Conservation (phyloP, 805 yeast species). For the Metschnikowia amazonensis region DNA sequence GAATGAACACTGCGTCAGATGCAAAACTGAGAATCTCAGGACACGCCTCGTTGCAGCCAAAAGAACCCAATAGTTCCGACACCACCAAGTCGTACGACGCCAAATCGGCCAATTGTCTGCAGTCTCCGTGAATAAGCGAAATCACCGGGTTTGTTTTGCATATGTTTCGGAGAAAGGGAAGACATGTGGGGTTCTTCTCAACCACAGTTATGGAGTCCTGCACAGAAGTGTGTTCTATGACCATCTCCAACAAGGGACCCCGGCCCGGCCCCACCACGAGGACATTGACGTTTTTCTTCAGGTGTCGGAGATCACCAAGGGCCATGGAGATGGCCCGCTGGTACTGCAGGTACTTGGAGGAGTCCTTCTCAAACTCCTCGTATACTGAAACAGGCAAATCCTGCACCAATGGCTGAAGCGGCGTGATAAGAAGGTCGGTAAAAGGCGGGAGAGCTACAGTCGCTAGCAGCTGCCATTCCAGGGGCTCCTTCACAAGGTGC, state of each 20-base stretch:
- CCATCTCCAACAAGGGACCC: conserved; percentile 68
- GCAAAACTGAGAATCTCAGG: conserved; percentile 67
- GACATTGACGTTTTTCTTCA: conserved; percentile 22
- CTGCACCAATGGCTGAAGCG: conserved; percentile 68
- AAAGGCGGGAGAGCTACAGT: not conserved
- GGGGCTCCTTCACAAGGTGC: not conserved
- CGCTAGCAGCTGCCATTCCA: conserved; percentile 5
- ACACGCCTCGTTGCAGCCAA: conserved; percentile 86
- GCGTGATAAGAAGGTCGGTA: conserved; percentile 34
- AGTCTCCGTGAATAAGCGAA: conserved; percentile 53
- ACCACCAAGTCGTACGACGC: conserved; percentile 52
- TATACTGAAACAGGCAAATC: conserved; percentile 60
- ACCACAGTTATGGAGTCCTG: conserved; percentile 42
- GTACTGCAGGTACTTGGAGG: conserved; percentile 64
- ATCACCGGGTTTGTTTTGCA: conserved; percentile 41
- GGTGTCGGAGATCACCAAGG: conserved; percentile 24
- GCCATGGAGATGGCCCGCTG: conserved; percentile 61
- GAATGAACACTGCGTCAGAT: conserved; percentile 39
- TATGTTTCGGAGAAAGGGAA: conserved; percentile 44
- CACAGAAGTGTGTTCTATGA: conserved; percentile 14
- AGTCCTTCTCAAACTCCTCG: conserved; percentile 67
- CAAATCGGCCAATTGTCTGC: conserved; percentile 35
- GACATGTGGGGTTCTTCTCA: conserved; percentile 69
- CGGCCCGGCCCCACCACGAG: conserved; percentile 84
- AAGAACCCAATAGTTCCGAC: conserved; percentile 83